Evolutionary conservation across 2,329 filamentous ascomycete genomes (phyloP).

Genomic region (Huntiella abstrusa): DNA sequence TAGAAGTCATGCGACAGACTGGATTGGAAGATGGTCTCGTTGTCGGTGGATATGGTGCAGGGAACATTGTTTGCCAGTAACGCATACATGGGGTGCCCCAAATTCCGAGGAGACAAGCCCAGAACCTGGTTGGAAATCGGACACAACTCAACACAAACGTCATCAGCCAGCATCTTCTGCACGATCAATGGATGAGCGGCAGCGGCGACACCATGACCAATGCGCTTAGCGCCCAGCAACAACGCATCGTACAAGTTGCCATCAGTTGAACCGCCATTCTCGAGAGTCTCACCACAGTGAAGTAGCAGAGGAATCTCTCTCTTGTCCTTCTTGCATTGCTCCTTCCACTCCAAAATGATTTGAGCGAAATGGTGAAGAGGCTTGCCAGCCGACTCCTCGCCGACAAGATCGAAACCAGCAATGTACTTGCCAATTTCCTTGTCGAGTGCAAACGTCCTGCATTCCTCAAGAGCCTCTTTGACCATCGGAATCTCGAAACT

Average conservation of each 20-base stretch:
- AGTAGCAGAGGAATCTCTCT: constrained; percentile 49
- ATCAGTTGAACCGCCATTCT: constrained; percentile 43
- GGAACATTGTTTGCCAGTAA: constrained; percentile 54
- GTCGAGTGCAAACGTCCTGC: constrained; percentile 36
- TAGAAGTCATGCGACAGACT: constrained; percentile 61
- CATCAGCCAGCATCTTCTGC: constrained; percentile 40
- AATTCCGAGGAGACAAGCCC: constrained; percentile 45
- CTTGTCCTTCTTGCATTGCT: constrained; percentile 25
- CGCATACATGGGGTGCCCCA: constrained; percentile 47
- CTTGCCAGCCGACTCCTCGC: constrained; percentile 42
- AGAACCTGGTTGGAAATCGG: constrained; percentile 63
- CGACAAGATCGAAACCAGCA: constrained; percentile 52
- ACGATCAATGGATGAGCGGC: constrained; percentile 48
- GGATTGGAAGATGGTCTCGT: constrained; percentile 55
- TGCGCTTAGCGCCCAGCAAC: constrained; percentile 45
- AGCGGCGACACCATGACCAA: constrained; percentile 56
- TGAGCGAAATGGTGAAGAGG: constrained; percentile 37
- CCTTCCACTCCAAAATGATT: constrained; percentile 37
- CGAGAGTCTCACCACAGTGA: constrained; percentile 58
- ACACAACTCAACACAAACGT: constrained; percentile 55
- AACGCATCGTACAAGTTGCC: constrained; percentile 53
- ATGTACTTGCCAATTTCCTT: constrained; percentile 34
- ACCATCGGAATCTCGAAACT: constrained; percentile 34
- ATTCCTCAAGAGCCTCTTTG: constrained; percentile 36
- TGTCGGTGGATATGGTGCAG: constrained; percentile 58